phyloP scores from a whole-genome alignment of 2,329 filamentous ascomycete genomes.

The Chalaropsis thielavioides region DNA sequence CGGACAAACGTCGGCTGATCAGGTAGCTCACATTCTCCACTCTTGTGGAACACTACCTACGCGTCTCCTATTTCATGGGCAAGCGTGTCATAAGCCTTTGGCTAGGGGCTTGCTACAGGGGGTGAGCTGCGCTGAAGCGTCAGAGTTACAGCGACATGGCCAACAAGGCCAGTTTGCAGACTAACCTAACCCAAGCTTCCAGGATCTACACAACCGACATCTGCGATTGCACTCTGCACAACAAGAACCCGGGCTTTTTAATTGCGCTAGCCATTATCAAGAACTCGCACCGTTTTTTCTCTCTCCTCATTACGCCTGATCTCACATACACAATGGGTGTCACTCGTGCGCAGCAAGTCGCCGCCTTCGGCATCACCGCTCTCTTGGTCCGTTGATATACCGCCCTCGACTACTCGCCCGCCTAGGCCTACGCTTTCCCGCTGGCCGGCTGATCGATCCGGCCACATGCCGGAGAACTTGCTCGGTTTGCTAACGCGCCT shows the following conservation, averaged over 20 bases:
- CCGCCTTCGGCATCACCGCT: conserved; percentile 68
- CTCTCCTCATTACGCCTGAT: not conserved
- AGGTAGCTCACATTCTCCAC: too few species aligned
- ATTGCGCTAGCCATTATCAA: not conserved
- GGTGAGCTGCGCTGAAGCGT: not conserved
- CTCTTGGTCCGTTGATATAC: conserved; percentile 53
- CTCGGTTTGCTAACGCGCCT: conserved; percentile 18
- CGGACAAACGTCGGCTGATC: not conserved
- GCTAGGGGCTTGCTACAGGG: not conserved
- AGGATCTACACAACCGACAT: not conserved
- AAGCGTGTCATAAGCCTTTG: not conserved
- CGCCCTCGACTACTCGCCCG: not conserved
- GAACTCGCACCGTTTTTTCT: not conserved
- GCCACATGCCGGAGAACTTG: too few species aligned
- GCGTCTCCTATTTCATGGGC: not conserved
- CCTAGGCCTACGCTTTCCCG: not conserved
- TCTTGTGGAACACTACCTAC: not conserved
- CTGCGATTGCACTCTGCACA: not conserved
- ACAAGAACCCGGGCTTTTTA: not conserved
- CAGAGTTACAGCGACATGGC: not conserved
- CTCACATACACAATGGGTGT: conserved; percentile 43
- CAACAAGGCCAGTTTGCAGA: conserved; percentile 7
- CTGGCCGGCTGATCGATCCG: not conserved
- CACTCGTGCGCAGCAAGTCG: conserved; percentile 82
- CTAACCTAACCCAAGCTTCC: not conserved